Conservation (phyloP, 352 stramenopile genomes). For the Phytophthora sojae region DNA sequence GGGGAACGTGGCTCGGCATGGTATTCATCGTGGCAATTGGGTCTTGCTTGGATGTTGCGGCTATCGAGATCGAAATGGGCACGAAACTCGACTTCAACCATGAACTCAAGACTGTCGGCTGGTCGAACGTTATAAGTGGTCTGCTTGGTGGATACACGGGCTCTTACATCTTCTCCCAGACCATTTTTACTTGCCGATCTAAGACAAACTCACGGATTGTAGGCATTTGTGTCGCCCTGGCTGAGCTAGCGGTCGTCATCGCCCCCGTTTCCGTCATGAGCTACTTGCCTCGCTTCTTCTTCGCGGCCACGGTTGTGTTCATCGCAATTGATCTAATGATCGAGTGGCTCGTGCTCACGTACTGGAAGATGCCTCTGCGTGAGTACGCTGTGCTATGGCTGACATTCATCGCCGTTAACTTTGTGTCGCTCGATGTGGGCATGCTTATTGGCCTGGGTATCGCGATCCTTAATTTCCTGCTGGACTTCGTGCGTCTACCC, state of each 20-base stretch:
- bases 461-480: conserved; percentile 82
- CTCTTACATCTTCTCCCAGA: conserved; percentile 99
- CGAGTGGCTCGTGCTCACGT: conserved; percentile 94
- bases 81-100: conserved; percentile 94
- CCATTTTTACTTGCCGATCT: conserved; percentile 96
- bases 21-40: conserved; percentile 97
- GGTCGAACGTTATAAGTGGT: conserved; percentile 96
- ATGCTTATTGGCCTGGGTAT: conserved; percentile 93
- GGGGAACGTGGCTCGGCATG: conserved; percentile 95
- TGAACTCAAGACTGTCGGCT: conserved; percentile 93
- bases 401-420: conserved; percentile 94
- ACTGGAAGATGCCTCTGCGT: conserved; percentile 71
- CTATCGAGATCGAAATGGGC: conserved; percentile 97
- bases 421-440: conserved; percentile 93
- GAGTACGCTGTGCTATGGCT: conserved; percentile 94
- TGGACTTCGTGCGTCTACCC: conserved; percentile 68
- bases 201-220: conserved; percentile 91
- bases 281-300: conserved; percentile 97
- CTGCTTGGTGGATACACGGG: conserved; percentile 97
- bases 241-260: conserved; percentile 86
- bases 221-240: conserved; percentile 88
- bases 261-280: conserved; percentile 94
- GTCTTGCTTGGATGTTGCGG: conserved; percentile 96
- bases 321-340: conserved; percentile 97
- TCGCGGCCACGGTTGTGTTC: conserved; percentile 96